Percentiles rank a stretch among this genome's conserved stretches.
These are phyloP conservation scores for Polytrichum formosum DNA, from an alignment of 225 moss, liverwort and hornwort species.

Conservation along the genomic window DNA sequence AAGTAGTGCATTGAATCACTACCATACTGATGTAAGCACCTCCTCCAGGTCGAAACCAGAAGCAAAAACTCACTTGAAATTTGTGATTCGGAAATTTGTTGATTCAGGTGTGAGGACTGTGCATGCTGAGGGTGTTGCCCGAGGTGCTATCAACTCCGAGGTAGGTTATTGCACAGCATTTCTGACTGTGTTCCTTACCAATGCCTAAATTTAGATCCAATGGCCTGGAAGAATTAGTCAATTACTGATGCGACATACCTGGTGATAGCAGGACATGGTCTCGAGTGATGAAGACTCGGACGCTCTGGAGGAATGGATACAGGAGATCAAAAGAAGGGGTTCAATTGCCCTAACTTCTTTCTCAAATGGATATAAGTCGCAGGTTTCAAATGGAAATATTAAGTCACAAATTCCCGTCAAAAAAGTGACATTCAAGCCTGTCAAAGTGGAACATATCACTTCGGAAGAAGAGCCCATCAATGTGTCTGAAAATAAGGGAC, in stretches of 20 bases:
- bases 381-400: conserved; percentile 3
- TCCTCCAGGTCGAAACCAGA: too few species aligned
- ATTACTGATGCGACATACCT: background rate
- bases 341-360: conserved; percentile 3
- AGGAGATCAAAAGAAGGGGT: conserved; percentile 19
- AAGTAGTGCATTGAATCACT: too few species aligned
- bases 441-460: conserved; percentile 4
- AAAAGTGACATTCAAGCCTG: conserved; percentile 10
- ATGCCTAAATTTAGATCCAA: too few species aligned
- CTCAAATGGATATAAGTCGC: background rate
- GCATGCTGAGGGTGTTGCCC: background rate
- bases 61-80: background rate
- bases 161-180: background rate
- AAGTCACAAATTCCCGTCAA: background rate
- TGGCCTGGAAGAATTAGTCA: background rate
- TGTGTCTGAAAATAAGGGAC: background rate
- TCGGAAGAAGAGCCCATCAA: background rate
- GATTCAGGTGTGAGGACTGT: background rate
- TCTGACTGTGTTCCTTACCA: background rate
- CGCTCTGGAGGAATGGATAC: conserved; percentile 3
- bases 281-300: conserved; percentile 9
- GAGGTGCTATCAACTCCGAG: background rate
- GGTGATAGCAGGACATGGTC: conserved; percentile 16
- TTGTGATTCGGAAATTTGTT: background rate
- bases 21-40: too few species aligned